phyloP scores from a whole-genome alignment of 2,329 filamentous ascomycete species.

The Xylaria polymorpha region DNA sequence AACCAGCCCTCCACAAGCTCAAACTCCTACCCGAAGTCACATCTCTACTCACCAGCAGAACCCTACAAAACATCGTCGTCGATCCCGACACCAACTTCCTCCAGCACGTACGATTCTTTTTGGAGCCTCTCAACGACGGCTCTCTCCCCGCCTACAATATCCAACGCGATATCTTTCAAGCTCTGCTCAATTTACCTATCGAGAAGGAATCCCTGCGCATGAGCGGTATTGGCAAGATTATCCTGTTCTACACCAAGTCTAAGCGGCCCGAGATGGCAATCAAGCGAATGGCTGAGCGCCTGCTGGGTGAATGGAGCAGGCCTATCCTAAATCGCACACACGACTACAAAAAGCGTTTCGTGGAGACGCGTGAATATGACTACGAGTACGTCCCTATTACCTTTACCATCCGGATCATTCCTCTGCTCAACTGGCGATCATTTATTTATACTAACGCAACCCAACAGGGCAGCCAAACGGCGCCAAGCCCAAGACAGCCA shows the following conservation, averaged over 20 bases:
- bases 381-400: conserved; percentile 64
- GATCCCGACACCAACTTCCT: conserved; percentile 96
- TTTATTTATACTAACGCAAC: conserved; percentile 28
- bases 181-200: conserved; percentile 83
- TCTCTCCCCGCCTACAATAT: conserved; percentile 97
- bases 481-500: conserved; percentile 57
- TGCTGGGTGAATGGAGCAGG: conserved; percentile 95
- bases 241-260: conserved; percentile 96
- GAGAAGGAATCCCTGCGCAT: conserved; percentile 91
- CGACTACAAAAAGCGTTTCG: conserved; percentile 87
- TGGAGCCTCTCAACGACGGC: conserved; percentile 94
- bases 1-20: conserved; percentile 91
- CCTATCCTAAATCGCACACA: conserved; percentile 94
- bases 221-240: conserved; percentile 94
- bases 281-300: conserved; percentile 90
- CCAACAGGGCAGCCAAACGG: conserved; percentile 63
- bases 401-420: background rate
- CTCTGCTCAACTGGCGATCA: background rate
- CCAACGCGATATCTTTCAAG: conserved; percentile 90
- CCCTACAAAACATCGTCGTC: conserved; percentile 83
- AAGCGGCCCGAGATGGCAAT: conserved; percentile 88
- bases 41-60: conserved; percentile 88
- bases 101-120: conserved; percentile 95
- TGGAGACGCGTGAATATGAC: conserved; percentile 73
- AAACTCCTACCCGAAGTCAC: conserved; percentile 93